Base-by-base conservation (phyloP, 2,329 filamentous ascomycete genomes). In the Chlorencoelia australis region DNA sequence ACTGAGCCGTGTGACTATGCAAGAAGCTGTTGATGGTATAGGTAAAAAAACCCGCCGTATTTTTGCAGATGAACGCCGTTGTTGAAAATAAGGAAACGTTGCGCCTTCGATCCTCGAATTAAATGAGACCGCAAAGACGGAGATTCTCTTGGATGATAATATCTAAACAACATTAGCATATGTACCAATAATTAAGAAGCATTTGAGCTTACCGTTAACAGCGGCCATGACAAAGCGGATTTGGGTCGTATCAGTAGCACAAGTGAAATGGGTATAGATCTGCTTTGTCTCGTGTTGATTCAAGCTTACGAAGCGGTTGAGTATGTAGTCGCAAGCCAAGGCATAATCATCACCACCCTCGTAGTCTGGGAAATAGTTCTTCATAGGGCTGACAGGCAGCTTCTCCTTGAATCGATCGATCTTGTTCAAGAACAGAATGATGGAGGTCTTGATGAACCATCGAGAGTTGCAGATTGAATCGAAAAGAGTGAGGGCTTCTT, bases 81-180 rank as follows among this genome's bases (percentile, higher is more conserved):
- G 48, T 43, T 49, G 46, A 42, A 49, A 34, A 39, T 30, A 49
- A 51, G 30, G 33, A 44, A 46, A 47, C 32, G 8, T 28, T 16
- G 43, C 37, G 30, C 29, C 39, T 33, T 33, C 19, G 21, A 22
- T 37, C n/a, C n/a, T n/a, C n/a, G n/a, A 37, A 47, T 47, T 82
- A 95, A 74, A 96, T 95, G 62, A 96, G 71, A 73, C 89, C 89
- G 65, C 88, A 95, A 63, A 94, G 75, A 63, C 91, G 82, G 48
- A 98, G 78, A 68, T 98, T 98, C 68, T 96, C 91, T 70, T 98
- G 91, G 63, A 98, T 98, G 67, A 98, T 98, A 63, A 98, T 98
- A 67, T 98, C 91, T 94, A 50, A 2, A 33, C 16, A 17, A 10
- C 18, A 54, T 81, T 65, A 78, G 67, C 38, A 45, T 19, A 25